Evolutionary conservation across 169 alveolate genomes (phyloP), one percentile per base, ranked within the genome.

Genomic region (Eimeria tenella): DNA sequence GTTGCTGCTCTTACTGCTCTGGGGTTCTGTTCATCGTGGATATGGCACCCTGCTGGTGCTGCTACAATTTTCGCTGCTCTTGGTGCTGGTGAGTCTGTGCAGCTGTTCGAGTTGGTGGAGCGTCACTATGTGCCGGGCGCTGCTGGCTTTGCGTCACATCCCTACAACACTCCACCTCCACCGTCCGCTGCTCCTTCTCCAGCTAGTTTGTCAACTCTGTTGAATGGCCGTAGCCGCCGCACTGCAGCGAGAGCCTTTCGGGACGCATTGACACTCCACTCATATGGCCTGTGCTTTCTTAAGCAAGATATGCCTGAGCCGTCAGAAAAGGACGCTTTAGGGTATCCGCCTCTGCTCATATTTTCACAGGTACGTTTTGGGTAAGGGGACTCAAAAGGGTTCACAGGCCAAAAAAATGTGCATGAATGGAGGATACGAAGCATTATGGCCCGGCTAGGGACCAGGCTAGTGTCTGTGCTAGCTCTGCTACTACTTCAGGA

Each of bases 171-270:
- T 8, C 86, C 86, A 6, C 86, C 60, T 42, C 86, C 55, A 21
- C 86, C 55, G 25, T 62, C 53, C n/a, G 65, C 88, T 55, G 63
- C 84, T 31, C 31, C 84, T 74, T 2, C 79, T 70, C 53, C 49
- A 23, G 52, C 17, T 21, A 52, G 53, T 11, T 89, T 90, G 42
- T 70, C 49, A 11, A 13, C 23, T 63, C 68, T 90, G 25, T 13
- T 90, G 56, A 19, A 55, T n/a, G 94, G 94, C 55, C 94, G 63
- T 70, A 90, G 94, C 94, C 79, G 94, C n/a, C 65, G 62, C 89
- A 90, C 94, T 23, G 94, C 94, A 19, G 94, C 90, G 8, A 31
- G 87, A 13, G 94, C 94, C 53, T 90, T 90, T 68, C n/a, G 75
- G 8, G 94, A 90, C 63, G 88, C 82, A 13, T 52, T 90, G 70